These are phyloP conservation scores for Potentilla sterilis DNA, from an alignment of 306 rosid species.

Conservation along the genomic window DNA sequence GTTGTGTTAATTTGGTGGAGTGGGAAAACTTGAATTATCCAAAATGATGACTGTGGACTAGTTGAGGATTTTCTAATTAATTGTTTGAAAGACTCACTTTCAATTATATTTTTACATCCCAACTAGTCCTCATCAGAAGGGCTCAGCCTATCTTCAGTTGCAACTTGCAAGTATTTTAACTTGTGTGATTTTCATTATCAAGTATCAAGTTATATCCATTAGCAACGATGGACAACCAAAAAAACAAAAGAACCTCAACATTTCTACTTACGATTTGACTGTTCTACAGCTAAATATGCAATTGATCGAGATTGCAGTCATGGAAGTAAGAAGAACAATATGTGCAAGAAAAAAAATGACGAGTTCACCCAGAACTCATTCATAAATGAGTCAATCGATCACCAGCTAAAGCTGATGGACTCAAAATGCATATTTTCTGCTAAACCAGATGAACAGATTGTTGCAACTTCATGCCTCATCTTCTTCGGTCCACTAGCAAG, in stretches of 20 bases:
- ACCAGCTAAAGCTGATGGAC: conserved; percentile 76
- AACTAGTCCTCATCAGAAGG: too few relatives aligned
- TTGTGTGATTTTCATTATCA: too few relatives aligned
- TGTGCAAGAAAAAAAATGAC: not conserved
- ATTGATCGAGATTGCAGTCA: not conserved
- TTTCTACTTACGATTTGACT: not conserved
- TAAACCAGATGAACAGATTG: conserved; percentile 59
- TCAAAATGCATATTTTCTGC: conserved; percentile 60
- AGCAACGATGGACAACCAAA: not conserved
- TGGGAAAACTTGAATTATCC: too few relatives aligned
- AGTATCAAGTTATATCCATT: too few relatives aligned
- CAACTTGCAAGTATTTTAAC: too few relatives aligned
- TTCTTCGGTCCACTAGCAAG: conserved; percentile 61
- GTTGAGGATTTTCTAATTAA: too few relatives aligned
- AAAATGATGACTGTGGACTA: too few relatives aligned
- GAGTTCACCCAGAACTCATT: not conserved
- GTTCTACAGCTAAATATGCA: not conserved
- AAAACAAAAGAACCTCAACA: not conserved
- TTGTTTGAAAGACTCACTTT: too few relatives aligned
- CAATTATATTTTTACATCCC: too few relatives aligned
- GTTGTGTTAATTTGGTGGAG: too few relatives aligned
- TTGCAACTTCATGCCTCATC: conserved; percentile 66
- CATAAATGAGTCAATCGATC: conserved; percentile 10
- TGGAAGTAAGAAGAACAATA: not conserved
- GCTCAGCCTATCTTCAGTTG: too few relatives aligned